phyloP scores from a whole-genome alignment of 192 early-diverging fungal genomes.

The Umbelopsis ramanniana region DNA sequence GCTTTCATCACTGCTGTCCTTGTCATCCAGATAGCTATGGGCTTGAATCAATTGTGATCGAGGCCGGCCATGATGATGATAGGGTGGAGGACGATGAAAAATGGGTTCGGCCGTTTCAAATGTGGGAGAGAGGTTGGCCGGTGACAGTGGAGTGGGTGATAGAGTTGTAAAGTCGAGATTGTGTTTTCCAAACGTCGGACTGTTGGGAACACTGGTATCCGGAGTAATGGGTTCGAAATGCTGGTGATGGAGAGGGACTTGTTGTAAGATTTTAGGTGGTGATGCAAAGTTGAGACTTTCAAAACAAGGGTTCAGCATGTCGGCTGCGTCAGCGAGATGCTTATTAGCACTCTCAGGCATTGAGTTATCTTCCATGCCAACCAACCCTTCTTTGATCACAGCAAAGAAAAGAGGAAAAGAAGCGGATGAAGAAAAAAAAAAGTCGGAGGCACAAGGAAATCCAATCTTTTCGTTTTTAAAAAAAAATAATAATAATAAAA shows the following conservation, averaged over 20 bases:
- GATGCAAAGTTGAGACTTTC: constrained; percentile 10
- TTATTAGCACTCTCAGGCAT: background rate
- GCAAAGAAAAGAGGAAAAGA: constrained; percentile 7
- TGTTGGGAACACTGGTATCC: constrained; percentile 32
- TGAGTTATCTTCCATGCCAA: constrained; percentile 9
- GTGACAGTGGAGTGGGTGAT: constrained; percentile 1
- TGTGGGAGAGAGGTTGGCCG: background rate
- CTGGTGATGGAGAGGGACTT: constrained; percentile 25
- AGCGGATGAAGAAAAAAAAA: background rate
- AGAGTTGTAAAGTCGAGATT: constrained; percentile 7
- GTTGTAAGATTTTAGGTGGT: constrained; percentile 3
- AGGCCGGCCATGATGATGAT: background rate
- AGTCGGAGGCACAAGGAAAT: background rate
- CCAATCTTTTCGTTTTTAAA: background rate
- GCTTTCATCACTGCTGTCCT: constrained; percentile 1
- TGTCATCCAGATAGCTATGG: constrained; percentile 18
- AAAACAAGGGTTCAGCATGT: constrained; percentile 23
- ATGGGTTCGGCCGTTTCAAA: constrained; percentile 1
- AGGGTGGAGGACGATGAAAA: constrained; percentile 2
- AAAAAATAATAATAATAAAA: no score
- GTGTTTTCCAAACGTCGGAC: constrained; percentile 26
- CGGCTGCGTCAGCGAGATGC: constrained; percentile 19
- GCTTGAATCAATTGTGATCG: constrained; percentile 17
- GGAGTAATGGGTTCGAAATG: constrained; percentile 39
- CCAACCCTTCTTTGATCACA: background rate